Base-by-base conservation (phyloP, 1,284 basidiomycete genomes). In the Peniophora sp. region DNA sequence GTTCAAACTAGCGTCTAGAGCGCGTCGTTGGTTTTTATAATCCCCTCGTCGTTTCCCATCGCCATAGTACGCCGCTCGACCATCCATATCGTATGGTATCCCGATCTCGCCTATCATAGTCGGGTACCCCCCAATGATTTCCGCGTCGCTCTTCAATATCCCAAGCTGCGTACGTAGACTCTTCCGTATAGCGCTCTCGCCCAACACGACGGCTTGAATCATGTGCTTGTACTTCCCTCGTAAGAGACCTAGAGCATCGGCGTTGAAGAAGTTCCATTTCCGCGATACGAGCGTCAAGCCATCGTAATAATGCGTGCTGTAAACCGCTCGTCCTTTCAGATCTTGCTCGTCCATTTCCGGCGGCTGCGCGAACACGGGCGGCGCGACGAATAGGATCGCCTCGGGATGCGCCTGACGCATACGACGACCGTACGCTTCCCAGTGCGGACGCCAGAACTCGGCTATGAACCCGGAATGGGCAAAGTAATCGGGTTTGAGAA, bases 201-300 rank as follows among this genome's bases (percentile, higher is more conserved):
- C 96, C 43, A 98, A 71, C 60, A 71, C 92, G 53, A 76, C 89
- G 36, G 70, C 92, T 65, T 69, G 85, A 53, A 71, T 69, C 58
- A 73, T 84, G 68, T 65, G 82, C 61, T 76, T 75, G 66, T 98
- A 99, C 62, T 92, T 92, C 17, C 92, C 92, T 39, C 96, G 74
- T 39, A 98, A 69, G 8, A 98, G 67, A 1, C 96, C 96, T 0
- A 99, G 71, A 0, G 95, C 92, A 66, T 99, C 96, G 2, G 93
- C 95, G 61, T 98, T 98, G 77, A 96, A 92, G 91, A 89, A 93
- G 63, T 94, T 89, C 94, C 92, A 96, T 59, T 94, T 90, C 27
- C 88, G 75, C 34, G 89, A 90, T 25, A 91, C 71, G 17, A 90
- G 75, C 6, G 88, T 90, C 44, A 97, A 73, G 1, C 96, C 96